phyloP scores from a whole-genome alignment of 2,329 filamentous ascomycete species.

The Alternaria infectoria region DNA sequence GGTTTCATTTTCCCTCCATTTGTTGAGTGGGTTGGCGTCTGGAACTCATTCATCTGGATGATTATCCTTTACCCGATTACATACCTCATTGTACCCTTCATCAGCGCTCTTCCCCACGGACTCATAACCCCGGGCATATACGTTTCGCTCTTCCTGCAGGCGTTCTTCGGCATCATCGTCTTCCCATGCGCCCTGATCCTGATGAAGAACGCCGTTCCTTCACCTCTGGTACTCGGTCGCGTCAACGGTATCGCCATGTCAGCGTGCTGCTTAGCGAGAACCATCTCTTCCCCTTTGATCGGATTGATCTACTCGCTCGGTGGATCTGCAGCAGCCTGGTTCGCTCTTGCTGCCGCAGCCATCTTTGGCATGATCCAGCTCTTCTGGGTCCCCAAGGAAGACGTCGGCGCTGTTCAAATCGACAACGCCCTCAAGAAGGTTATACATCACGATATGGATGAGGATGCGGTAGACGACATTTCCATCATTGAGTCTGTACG shows the following conservation, averaged over 20 bases:
- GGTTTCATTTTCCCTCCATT: conserved; percentile 72
- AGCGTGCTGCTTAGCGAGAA: conserved; percentile 71
- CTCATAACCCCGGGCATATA: conserved; percentile 68
- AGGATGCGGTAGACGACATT: conserved; percentile 36
- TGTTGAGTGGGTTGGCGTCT: conserved; percentile 69
- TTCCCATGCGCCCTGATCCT: conserved; percentile 74
- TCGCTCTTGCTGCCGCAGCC: conserved; percentile 63
- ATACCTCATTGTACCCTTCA: conserved; percentile 72
- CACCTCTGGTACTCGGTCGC: conserved; percentile 66
- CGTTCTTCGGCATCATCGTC: conserved; percentile 70
- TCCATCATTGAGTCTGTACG: conserved; percentile 36
- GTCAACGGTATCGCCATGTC: conserved; percentile 74
- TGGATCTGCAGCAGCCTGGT: conserved; percentile 66
- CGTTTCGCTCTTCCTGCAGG: conserved; percentile 67
- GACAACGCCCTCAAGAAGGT: conserved; percentile 42
- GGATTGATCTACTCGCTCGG: conserved; percentile 71
- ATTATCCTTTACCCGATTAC: conserved; percentile 70
- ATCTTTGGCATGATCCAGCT: conserved; percentile 62
- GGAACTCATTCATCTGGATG: conserved; percentile 70
- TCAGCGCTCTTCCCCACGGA: conserved; percentile 62
- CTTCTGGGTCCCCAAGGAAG: conserved; percentile 61
- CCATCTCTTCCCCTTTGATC: conserved; percentile 70
- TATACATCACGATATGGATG: conserved; percentile 28
- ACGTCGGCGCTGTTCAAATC: conserved; percentile 40
- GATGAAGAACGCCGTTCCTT: conserved; percentile 75